Base-by-base conservation (phyloP, 1,284 basidiomycete genomes). In the Earliella scabrosa region DNA sequence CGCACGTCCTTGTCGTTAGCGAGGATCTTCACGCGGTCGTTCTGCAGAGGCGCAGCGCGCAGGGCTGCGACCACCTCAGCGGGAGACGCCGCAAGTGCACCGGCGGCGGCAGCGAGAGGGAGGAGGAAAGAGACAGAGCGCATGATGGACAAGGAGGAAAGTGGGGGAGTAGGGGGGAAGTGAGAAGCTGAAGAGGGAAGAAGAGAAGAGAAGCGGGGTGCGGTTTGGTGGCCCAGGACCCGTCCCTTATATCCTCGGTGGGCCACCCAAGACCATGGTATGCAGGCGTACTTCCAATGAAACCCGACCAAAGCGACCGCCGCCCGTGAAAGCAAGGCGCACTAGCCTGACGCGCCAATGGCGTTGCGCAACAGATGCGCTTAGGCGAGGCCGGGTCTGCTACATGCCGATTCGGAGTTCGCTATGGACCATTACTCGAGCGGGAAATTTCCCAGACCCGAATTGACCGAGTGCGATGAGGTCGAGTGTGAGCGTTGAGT, bases 1-100 rank as follows among this genome's bases (percentile, higher is more conserved):
- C 63, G 57, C 51, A 70, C 68, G 47, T 69, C 66, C 20, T 57
- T 46, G 46, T 70, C 70, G n/a, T 68, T 16, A 21, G 57, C 58
- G 3, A 70, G 65, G 31, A 67, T 51, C 20, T 64, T 61, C 24
- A 69, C 46, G 20, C 63, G 62, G 49, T 65, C 66, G 18, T 58
- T 58, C 50, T 63, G 62, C 21, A 60, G 61, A 20, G 62, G 54
- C 2, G 63, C 63, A 36, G 52, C 52, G 23, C 52, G 54, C 9
- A 66, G 58, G 18, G 65, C 58, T 13, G 63, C 63, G 32, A 65
- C 59, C 45, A 58, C 41, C 40, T 54, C 50, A 27, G 60, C 51
- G 18, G 45, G 50, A 18, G 45, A 52, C 40, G 51, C 54, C 39
- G 56, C 63, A 35, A 62, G 16, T 3, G 26, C n/a, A 20, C 43